Evolutionary conservation across 805 yeast genomes (phyloP).

Genomic region (Schwanniomyces sp.): DNA sequence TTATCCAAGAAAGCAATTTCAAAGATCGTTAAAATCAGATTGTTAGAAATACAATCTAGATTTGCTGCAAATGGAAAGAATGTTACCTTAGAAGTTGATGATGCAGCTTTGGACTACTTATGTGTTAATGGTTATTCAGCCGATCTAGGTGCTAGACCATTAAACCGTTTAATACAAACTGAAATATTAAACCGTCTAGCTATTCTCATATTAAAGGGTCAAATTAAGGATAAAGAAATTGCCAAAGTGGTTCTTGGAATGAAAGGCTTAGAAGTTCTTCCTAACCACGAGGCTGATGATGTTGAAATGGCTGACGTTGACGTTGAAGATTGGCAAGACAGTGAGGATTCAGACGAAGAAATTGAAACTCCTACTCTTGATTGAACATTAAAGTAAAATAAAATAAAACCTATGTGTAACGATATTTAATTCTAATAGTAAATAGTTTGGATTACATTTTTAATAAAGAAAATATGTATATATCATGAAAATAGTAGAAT

Average conservation of each 20-base stretch:
- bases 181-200: conserved; percentile 89
- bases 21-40: conserved; percentile 84
- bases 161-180: conserved; percentile 86
- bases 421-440: neutral
- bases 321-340: conserved; percentile 60
- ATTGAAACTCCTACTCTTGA: conserved; percentile 9
- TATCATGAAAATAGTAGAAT: too few species aligned
- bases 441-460: neutral
- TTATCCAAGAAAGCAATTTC: conserved; percentile 87
- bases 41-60: conserved; percentile 80
- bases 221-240: conserved; percentile 82
- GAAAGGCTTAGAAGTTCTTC: conserved; percentile 74
- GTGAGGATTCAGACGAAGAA: conserved; percentile 61
- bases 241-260: conserved; percentile 61
- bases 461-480: neutral
- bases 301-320: conserved; percentile 53
- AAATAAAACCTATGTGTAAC: neutral
- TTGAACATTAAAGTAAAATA: neutral
- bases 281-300: conserved; percentile 74
- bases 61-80: conserved; percentile 83
- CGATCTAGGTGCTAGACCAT: conserved; percentile 96
- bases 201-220: conserved; percentile 81
- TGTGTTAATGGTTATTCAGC: conserved; percentile 86
- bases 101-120: conserved; percentile 76
- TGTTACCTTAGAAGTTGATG: conserved; percentile 69